These are phyloP conservation scores for Colletotrichum euphorbiae DNA, from an alignment of 2,329 filamentous ascomycete species.

Conservation along the genomic window DNA sequence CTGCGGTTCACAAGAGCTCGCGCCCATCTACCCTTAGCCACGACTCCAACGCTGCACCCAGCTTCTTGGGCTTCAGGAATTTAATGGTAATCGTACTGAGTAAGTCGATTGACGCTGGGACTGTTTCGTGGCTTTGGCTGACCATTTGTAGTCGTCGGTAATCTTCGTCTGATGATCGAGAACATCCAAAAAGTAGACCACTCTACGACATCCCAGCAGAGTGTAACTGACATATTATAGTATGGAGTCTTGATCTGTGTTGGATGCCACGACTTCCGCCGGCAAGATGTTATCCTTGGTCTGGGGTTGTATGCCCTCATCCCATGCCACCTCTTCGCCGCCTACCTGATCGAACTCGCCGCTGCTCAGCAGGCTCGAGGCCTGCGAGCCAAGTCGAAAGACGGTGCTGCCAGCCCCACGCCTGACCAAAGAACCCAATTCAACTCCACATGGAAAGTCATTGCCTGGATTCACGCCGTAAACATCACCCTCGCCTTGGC, in stretches of 20 bases:
- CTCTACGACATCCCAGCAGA: constrained; percentile 38
- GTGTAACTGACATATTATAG: constrained; percentile 55
- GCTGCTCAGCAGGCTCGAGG: constrained; percentile 83
- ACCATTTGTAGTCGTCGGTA: constrained; percentile 78
- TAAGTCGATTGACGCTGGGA: constrained; percentile 54
- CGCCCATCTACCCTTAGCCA: constrained; percentile 87
- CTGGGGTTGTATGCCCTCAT: constrained; percentile 85
- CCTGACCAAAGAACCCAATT: constrained; percentile 75
- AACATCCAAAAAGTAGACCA: constrained; percentile 86
- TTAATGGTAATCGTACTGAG: constrained; percentile 93
- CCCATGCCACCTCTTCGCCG: constrained; percentile 89
- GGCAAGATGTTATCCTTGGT: constrained; percentile 80
- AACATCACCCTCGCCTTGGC: constrained; percentile 86
- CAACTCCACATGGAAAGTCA: constrained; percentile 80
- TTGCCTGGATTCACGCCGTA: constrained; percentile 82
- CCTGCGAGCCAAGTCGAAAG: constrained; percentile 67
- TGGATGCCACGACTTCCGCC: constrained; percentile 87
- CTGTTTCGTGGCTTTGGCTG: constrained; percentile 26
- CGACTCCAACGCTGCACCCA: constrained; percentile 79
- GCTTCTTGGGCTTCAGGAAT: constrained; percentile 94
- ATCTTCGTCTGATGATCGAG: constrained; percentile 93
- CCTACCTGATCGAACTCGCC: constrained; percentile 87
- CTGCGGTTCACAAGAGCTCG: constrained; percentile 80
- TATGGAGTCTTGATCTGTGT: constrained; percentile 96
- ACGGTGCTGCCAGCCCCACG: constrained; percentile 65